Evolutionary conservation across 192 early-diverging fungal genomes (phyloP).

Genomic region (Backusella australiensis): DNA sequence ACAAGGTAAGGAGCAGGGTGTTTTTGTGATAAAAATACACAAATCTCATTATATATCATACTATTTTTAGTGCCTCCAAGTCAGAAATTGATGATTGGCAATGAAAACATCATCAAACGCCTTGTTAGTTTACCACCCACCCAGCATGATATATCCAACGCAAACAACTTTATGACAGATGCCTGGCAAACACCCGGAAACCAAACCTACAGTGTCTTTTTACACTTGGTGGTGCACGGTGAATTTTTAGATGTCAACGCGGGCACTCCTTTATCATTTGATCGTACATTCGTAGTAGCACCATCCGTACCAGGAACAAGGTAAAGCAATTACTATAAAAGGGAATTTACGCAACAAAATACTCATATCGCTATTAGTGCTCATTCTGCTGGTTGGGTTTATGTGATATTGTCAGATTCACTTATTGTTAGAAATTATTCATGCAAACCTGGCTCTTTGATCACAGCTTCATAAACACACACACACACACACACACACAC

Average conservation of each 20-base stretch:
- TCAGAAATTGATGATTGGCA: constrained; percentile 10
- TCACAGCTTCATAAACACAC: not conserved
- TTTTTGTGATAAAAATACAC: not conserved
- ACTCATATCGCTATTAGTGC: constrained; percentile 10
- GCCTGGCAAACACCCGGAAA: constrained; percentile 47
- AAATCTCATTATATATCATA: not conserved
- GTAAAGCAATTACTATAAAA: constrained; percentile 22
- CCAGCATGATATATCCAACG: constrained; percentile 38
- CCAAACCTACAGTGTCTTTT: constrained; percentile 8
- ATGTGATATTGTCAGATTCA: constrained; percentile 32
- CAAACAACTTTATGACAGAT: constrained; percentile 41
- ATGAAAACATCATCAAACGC: constrained; percentile 21
- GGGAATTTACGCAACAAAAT: not conserved
- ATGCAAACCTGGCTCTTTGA: constrained; percentile 2
- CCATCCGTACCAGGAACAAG: constrained; percentile 37
- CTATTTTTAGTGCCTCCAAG: not conserved
- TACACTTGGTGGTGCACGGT: constrained; percentile 32
- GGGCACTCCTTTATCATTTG: constrained; percentile 36
- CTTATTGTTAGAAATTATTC: constrained; percentile 23
- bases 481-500: too few relatives aligned
- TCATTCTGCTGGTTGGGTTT: constrained; percentile 32
- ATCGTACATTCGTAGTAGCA: constrained; percentile 45
- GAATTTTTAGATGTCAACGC: constrained; percentile 24
- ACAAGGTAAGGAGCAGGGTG: constrained; percentile 6
- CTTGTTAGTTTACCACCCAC: constrained; percentile 35